Evolutionary conservation across 2,329 filamentous ascomycete species (phyloP).

Genomic region (Monascus ruber): DNA sequence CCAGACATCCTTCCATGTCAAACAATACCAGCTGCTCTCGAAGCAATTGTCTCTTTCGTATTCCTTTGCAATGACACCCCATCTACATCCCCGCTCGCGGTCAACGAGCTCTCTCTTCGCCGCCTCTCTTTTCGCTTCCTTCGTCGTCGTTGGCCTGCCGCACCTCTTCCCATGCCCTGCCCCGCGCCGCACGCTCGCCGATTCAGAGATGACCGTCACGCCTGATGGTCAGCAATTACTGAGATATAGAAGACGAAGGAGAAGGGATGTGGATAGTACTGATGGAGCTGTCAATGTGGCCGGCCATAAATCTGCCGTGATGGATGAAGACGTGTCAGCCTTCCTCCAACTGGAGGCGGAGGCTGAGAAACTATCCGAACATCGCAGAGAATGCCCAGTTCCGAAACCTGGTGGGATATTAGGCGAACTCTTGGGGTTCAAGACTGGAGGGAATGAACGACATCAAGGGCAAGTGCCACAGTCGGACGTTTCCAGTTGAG

Average conservation of each 20-base stretch:
- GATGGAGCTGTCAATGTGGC: slow-evolving; percentile 5
- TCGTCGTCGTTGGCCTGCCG: slow-evolving; percentile 82
- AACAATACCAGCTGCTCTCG: slow-evolving; percentile 1
- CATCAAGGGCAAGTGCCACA: slow-evolving; percentile 1
- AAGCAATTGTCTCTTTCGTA: slow-evolving; percentile 1
- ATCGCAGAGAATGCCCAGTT: slow-evolving; percentile 71
- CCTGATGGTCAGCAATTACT: slow-evolving; percentile 33
- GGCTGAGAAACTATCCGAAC: slow-evolving; percentile 28
- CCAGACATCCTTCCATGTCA: slow-evolving; percentile 5
- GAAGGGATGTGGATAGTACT: slow-evolving; percentile 16
- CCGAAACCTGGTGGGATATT: slow-evolving; percentile 77
- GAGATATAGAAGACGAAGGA: slow-evolving; percentile 25
- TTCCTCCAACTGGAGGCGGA: slow-evolving; percentile 32
- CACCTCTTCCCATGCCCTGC: slow-evolving; percentile 88
- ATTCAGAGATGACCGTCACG: slow-evolving; percentile 42
- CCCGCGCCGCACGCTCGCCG: slow-evolving; percentile 62
- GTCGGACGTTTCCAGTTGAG: not conserved
- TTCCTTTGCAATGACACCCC: slow-evolving; percentile 54
- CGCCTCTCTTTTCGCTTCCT: slow-evolving; percentile 78
- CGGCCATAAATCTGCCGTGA: slow-evolving; percentile 7
- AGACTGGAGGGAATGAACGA: slow-evolving; percentile 21
- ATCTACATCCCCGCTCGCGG: slow-evolving; percentile 85
- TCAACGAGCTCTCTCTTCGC: slow-evolving; percentile 92
- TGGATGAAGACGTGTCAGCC: slow-evolving; percentile 34
- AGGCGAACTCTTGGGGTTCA: slow-evolving; percentile 64